These are phyloP conservation scores for Aspergillus proliferans DNA, from an alignment of 2,329 filamentous ascomycete species.

Conservation along the genomic window DNA sequence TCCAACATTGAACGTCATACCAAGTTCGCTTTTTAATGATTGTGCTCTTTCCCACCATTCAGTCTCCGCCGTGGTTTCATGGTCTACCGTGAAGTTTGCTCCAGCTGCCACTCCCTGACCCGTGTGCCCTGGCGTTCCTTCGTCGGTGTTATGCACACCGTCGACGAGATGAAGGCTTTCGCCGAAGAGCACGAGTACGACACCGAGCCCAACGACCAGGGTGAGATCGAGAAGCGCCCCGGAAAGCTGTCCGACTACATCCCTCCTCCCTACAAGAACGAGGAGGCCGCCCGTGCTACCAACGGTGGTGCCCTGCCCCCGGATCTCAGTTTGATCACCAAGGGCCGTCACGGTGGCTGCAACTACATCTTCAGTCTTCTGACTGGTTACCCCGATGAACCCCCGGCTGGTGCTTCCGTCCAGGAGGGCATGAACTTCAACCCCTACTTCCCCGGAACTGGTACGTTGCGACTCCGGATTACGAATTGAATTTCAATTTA, in stretches of 20 bases:
- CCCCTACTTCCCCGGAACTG: slow-evolving; percentile 98
- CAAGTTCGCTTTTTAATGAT: slow-evolving; percentile 17
- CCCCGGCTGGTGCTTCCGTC: slow-evolving; percentile 80
- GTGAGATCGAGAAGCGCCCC: slow-evolving; percentile 95
- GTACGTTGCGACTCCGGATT: slow-evolving; percentile 36
- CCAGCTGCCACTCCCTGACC: slow-evolving; percentile 91
- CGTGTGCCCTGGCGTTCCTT: slow-evolving; percentile 90
- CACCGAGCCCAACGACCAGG: slow-evolving; percentile 94
- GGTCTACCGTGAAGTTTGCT: slow-evolving; percentile 98
- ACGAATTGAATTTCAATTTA: background rate
- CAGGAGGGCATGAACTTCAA: slow-evolving; percentile 97
- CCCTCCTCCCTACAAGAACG: slow-evolving; percentile 93
- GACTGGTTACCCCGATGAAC: slow-evolving; percentile 95
- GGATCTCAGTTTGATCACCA: slow-evolving; percentile 95
- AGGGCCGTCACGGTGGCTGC: slow-evolving; percentile 95
- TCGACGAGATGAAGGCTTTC: slow-evolving; percentile 94
- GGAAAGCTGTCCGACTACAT: slow-evolving; percentile 99
- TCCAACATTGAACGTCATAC: background rate
- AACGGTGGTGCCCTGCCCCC: slow-evolving; percentile 98
- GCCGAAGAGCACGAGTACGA: slow-evolving; percentile 99
- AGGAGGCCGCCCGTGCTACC: slow-evolving; percentile 93
- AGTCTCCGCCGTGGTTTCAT: slow-evolving; percentile 98
- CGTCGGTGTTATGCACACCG: slow-evolving; percentile 86
- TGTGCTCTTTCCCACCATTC: slow-evolving; percentile 3
- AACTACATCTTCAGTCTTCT: slow-evolving; percentile 97